Conservation (phyloP, 345 rosid species). For the Populus deltoides region DNA sequence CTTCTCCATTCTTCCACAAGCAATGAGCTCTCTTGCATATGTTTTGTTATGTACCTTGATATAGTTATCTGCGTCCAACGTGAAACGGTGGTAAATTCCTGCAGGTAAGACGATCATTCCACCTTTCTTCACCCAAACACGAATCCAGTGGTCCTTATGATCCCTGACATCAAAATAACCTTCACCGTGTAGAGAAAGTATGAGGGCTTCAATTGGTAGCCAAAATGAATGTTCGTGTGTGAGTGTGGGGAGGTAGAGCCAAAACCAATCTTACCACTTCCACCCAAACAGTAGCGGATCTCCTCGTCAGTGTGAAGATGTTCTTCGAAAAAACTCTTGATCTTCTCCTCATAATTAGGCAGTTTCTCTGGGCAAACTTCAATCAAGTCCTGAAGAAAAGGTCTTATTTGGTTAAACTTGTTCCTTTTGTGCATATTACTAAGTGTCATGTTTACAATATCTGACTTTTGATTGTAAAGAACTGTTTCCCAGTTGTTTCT, state of each 20-base stretch:
- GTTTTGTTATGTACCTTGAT: slow-evolving; percentile 48
- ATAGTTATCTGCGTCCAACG: slow-evolving; percentile 66
- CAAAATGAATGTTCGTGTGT: background rate
- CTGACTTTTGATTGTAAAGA: background rate
- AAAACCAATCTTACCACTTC: slow-evolving; percentile 59
- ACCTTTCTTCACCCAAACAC: slow-evolving; percentile 85
- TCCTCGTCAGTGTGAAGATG: slow-evolving; percentile 98
- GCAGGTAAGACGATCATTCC: slow-evolving; percentile 86
- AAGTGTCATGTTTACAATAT: background rate
- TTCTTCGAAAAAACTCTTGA: slow-evolving; percentile 82
- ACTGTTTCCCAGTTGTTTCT: background rate
- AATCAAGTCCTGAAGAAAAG: slow-evolving; percentile 55
- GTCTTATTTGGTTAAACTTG: background rate
- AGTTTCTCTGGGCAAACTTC: slow-evolving; percentile 92
- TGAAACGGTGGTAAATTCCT: slow-evolving; percentile 84
- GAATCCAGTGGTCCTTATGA: slow-evolving; percentile 64
- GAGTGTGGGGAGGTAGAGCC: background rate
- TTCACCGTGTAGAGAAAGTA: slow-evolving; percentile 22
- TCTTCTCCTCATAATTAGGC: slow-evolving; percentile 81
- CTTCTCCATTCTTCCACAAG: background rate
- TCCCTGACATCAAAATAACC: slow-evolving; percentile 93
- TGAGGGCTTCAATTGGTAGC: background rate
- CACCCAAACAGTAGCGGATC: slow-evolving; percentile 85
- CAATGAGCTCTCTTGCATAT: background rate
- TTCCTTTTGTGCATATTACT: background rate